These are phyloP conservation scores for Ceratocystis cubensis DNA, from an alignment of 2,329 filamentous ascomycete species.

Conservation along the genomic window DNA sequence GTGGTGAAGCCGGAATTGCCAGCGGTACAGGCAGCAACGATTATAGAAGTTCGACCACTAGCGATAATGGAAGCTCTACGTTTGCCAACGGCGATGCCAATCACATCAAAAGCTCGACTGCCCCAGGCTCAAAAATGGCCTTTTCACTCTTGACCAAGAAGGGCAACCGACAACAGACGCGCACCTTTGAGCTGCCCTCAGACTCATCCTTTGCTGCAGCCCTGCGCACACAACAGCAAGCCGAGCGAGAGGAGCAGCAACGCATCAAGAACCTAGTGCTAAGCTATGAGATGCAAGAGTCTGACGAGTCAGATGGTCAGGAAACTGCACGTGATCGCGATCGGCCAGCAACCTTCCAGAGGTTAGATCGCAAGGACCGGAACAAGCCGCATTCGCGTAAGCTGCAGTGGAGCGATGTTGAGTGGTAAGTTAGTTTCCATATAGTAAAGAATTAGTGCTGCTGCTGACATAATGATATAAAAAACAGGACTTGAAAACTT, in stretches of 20 bases:
- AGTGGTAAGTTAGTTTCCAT: constrained; percentile 60
- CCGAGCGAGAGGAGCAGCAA: constrained; percentile 90
- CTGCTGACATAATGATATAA: neutral
- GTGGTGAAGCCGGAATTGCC: constrained; percentile 26
- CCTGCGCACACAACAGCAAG: constrained; percentile 91
- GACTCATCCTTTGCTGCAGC: constrained; percentile 92
- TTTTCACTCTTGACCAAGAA: constrained; percentile 93
- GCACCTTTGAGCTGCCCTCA: constrained; percentile 75
- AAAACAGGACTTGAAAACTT: neutral
- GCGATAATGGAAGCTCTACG: neutral
- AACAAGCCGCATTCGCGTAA: constrained; percentile 74
- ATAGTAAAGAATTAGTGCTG: neutral
- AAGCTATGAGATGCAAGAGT: constrained; percentile 86
- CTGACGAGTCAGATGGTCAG: constrained; percentile 58
- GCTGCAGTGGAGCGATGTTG: constrained; percentile 89
- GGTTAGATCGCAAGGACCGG: constrained; percentile 48
- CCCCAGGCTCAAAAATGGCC: constrained; percentile 57
- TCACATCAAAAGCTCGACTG: neutral
- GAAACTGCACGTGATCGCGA: constrained; percentile 30
- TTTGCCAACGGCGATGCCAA: neutral
- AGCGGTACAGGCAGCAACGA: constrained; percentile 23
- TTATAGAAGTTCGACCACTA: neutral
- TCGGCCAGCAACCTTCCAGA: constrained; percentile 36
- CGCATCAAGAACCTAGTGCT: constrained; percentile 96
- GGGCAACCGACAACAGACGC: constrained; percentile 91